phyloP scores from a whole-genome alignment of 805 yeast genomes.

The Candida manassasensis region DNA sequence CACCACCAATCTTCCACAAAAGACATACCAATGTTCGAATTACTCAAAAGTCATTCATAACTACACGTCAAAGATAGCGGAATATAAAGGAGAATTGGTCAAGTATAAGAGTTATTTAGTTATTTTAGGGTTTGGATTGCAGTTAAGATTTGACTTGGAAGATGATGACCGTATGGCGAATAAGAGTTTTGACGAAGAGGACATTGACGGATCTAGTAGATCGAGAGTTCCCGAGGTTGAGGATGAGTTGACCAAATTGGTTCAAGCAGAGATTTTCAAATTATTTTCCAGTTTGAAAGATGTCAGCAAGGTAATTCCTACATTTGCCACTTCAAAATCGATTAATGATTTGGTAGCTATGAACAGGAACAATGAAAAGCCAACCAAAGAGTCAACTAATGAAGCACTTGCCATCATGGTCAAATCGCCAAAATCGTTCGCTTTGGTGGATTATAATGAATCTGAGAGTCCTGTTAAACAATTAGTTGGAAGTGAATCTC shows the following conservation, averaged over 20 bases:
- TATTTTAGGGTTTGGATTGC: constrained; percentile 44
- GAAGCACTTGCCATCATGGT: constrained; percentile 16
- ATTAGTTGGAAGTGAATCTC: constrained; percentile 18
- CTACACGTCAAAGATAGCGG: constrained; percentile 37
- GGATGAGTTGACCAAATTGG: constrained; percentile 28
- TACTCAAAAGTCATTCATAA: constrained; percentile 33
- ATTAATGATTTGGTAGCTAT: constrained; percentile 16
- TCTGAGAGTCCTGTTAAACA: constrained; percentile 34
- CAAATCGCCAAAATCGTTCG: constrained; percentile 39
- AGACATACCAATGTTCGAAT: constrained; percentile 25
- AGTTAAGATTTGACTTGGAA: constrained; percentile 40
- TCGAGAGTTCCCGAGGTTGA: constrained; percentile 11
- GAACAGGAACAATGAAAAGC: constrained; percentile 9
- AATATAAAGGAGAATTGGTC: constrained; percentile 41
- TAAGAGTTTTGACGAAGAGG: constrained; percentile 2
- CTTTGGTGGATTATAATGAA: constrained; percentile 32
- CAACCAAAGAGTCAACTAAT: constrained; percentile 13
- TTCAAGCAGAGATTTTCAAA: constrained; percentile 29
- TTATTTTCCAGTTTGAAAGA: constrained; percentile 28
- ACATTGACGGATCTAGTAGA: constrained; percentile 1
- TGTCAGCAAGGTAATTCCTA: constrained; percentile 29
- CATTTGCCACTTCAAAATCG: constrained; percentile 26
- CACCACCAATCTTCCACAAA: constrained; percentile 23
- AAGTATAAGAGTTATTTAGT: constrained; percentile 44
- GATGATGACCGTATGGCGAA: constrained; percentile 20